Percentiles rank a stretch among this genome's conserved stretches.
Evolutionary conservation across 2,329 filamentous ascomycete species (phyloP).

Genomic region (Corinectria fuckeliana): DNA sequence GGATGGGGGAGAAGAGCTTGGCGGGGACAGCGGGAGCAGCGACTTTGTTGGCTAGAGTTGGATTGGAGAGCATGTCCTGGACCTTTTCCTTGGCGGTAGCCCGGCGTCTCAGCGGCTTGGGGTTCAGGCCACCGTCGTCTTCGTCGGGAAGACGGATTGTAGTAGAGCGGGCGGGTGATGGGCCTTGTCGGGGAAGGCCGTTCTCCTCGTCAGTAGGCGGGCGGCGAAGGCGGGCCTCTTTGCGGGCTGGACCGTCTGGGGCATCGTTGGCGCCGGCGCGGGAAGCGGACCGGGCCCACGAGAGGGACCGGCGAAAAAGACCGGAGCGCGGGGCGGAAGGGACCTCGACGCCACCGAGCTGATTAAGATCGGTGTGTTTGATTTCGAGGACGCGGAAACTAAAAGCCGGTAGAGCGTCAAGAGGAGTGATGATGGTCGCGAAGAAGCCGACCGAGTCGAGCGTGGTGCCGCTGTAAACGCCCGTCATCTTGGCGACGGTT

Average conservation of each 20-base stretch:
- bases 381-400: conserved; percentile 58
- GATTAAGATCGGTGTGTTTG: conserved; percentile 46
- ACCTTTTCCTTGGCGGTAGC: conserved; percentile 49
- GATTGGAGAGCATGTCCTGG: conserved; percentile 52
- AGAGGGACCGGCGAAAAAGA: conserved; percentile 17
- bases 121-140: neutral
- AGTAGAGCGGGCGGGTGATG: conserved; percentile 3
- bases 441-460: conserved; percentile 66
- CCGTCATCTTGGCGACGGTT: conserved; percentile 60
- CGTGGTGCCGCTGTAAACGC: conserved; percentile 63
- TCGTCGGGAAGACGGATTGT: conserved; percentile 16
- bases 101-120: conserved; percentile 35
- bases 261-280: neutral
- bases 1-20: conserved; percentile 57
- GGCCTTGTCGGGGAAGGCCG: conserved; percentile 11
- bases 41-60: conserved; percentile 46
- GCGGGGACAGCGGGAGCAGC: conserved; percentile 56
- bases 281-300: conserved; percentile 19
- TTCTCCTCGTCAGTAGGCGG: conserved; percentile 25
- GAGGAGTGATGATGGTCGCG: conserved; percentile 64
- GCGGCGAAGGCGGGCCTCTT: conserved; percentile 12
- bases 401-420: conserved; percentile 56
- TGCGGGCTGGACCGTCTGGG: neutral
- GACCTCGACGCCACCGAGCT: conserved; percentile 21
- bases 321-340: conserved; percentile 1